Evolutionary conservation across 2,329 filamentous ascomycete genomes (phyloP), one percentile per base, ranked within the genome.

Genomic region (Pestalotiopsis sp.): DNA sequence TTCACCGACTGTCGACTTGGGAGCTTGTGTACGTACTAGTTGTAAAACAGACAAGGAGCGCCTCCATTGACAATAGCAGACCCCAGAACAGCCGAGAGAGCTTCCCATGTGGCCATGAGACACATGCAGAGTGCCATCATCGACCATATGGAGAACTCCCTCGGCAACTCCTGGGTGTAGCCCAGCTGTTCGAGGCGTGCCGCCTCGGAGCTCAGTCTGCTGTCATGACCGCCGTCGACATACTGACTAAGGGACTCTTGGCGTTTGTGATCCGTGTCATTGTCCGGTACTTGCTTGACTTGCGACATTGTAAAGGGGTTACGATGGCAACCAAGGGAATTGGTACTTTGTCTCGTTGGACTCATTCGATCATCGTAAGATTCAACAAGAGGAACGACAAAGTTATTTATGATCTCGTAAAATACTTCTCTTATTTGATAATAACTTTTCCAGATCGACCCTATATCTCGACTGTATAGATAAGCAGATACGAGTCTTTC

Each of bases 61-160:
- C 84, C 83, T 0, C 84, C 84, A 58, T 79, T 83, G 2, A 78
- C 77, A 38, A 86, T 70, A 1, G 83, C 84, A 3, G 78, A 78
- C 2, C 82, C 79, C 12, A 86, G 78, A 4, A 86, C 84, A 1
- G 81, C 81, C 0, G 82, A 81, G 3, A 85, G 73, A 1, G 84
- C 84, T 67, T 86, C 84, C 84, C 84, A 86, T 11, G 84, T 86
- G 49, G 80, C 84, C 83, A 86, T 86, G 59, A 86, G 75, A 60
- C 82, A 85, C 7, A 85, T 74, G 60, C 82, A 82, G 5, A 86
- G 74, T 3, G 79, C 78, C 14, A 79, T 79, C 1, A 86, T 75
- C 0, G 84, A 82, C 72, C 81, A 82, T 1, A 86, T 71, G 0
- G 82, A 82, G 71, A 84, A 83, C 20, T 69, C 66, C 17, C 72